Evolutionary conservation across 2,329 filamentous ascomycete species (phyloP).

Genomic region (Pyrenophora teres): DNA sequence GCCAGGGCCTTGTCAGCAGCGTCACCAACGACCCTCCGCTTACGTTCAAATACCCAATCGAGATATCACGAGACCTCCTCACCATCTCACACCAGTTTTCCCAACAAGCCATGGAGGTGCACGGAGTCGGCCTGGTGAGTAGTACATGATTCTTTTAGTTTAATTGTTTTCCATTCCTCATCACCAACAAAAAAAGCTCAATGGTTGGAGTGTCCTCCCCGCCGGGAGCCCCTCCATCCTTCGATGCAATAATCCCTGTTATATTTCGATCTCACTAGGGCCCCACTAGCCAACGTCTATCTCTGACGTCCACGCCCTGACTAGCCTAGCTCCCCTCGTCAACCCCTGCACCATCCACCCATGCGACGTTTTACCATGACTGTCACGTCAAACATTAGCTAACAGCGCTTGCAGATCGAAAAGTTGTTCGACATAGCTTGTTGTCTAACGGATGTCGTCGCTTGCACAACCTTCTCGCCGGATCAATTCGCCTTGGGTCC

Average conservation of each 20-base stretch:
- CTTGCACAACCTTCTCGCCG: conserved; percentile 61
- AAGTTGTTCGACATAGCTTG: conserved; percentile 79
- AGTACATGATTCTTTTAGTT: conserved; percentile 40
- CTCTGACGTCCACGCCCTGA: conserved; percentile 31
- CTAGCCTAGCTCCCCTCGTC: conserved; percentile 20
- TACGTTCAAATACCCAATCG: conserved; percentile 65
- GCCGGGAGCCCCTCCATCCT: conserved; percentile 22
- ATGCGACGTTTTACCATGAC: conserved; percentile 23
- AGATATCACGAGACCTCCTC: conserved; percentile 64
- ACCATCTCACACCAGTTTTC: conserved; percentile 72
- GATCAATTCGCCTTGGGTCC: conserved; percentile 62
- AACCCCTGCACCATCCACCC: conserved; percentile 19
- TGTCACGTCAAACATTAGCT: conserved; percentile 27
- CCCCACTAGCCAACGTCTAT: conserved; percentile 35
- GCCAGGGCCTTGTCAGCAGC: conserved; percentile 66
- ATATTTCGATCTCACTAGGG: conserved; percentile 26
- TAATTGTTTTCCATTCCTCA: conserved; percentile 14
- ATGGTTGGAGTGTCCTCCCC: conserved; percentile 14
- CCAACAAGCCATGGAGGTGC: conserved; percentile 72
- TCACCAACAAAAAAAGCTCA: no score
- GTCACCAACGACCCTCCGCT: conserved; percentile 63
- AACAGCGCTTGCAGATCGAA: conserved; percentile 62
- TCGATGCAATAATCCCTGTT: conserved; percentile 28
- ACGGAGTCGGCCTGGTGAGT: conserved; percentile 75
- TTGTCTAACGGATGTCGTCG: conserved; percentile 73